These are phyloP conservation scores for Linanthus parryae DNA, from an alignment of 148 eudicot genomes.

Conservation along the genomic window DNA sequence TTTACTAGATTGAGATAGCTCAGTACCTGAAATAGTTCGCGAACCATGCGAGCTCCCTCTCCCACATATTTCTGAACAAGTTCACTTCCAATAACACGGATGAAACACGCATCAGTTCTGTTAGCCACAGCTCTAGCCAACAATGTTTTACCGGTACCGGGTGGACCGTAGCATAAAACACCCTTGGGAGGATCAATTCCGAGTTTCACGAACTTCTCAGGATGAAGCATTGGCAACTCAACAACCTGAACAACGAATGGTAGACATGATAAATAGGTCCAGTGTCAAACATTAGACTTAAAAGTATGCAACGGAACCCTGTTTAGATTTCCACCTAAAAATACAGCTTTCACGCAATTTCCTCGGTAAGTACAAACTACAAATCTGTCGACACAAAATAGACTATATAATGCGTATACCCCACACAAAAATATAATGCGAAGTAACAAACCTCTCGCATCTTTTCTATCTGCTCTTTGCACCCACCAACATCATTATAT, in stretches of 20 bases:
- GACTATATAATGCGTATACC: too few species aligned
- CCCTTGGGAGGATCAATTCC: conserved; percentile 99
- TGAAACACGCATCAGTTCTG: conserved; percentile 94
- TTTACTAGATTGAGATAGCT: not conserved
- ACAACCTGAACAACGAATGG: conserved; percentile 68
- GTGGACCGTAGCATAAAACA: conserved; percentile 95
- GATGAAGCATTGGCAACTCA: conserved; percentile 97
- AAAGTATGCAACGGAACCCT: too few species aligned
- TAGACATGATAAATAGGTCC: too few species aligned
- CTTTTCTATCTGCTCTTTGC: conserved; percentile 97
- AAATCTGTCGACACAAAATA: too few species aligned
- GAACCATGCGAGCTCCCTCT: conserved; percentile 97
- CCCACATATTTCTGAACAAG: conserved; percentile 97
- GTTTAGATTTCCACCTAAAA: too few species aligned
- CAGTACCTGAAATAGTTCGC: conserved; percentile 89
- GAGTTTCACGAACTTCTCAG: conserved; percentile 89
- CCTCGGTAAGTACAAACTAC: too few species aligned
- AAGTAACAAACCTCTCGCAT: conserved; percentile 72
- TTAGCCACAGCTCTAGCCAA: conserved; percentile 96
- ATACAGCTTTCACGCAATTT: too few species aligned
- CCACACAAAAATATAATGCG: not conserved
- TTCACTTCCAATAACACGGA: conserved; percentile 96
- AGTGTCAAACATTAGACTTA: too few species aligned
- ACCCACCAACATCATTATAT: conserved; percentile 95
- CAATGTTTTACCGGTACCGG: conserved; percentile 94